Percentiles rank a stretch among this genome's conserved stretches.
Evolutionary conservation across 2,329 filamentous ascomycete genomes (phyloP).

Genomic region (Trichoderma sp.): DNA sequence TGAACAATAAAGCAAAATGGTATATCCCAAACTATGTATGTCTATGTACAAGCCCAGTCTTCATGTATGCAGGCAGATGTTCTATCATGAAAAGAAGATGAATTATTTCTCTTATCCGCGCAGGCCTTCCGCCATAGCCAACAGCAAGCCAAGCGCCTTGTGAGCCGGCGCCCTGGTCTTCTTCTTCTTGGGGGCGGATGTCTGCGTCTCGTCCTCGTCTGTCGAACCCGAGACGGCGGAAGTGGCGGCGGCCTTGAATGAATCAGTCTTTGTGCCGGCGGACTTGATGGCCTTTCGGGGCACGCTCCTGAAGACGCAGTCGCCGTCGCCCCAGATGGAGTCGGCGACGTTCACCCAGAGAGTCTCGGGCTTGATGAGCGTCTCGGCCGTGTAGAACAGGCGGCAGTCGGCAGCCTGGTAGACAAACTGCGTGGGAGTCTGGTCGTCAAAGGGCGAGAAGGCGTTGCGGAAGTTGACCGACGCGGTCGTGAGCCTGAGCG

Average conservation of each 20-base stretch:
- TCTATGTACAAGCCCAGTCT: slow-evolving; percentile 13
- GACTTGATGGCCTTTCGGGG: neutral
- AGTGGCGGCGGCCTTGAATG: neutral
- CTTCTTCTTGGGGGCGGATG: neutral
- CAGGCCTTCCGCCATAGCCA: slow-evolving; percentile 20
- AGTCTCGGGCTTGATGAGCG: slow-evolving; percentile 42
- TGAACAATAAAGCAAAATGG: slow-evolving; percentile 8
- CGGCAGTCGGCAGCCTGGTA: slow-evolving; percentile 60
- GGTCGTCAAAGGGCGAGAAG: slow-evolving; percentile 37
- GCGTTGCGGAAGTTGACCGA: slow-evolving; percentile 31
- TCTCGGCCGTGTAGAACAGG: slow-evolving; percentile 57
- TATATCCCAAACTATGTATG: slow-evolving; percentile 6
- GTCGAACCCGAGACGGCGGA: too few species aligned
- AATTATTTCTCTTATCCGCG: neutral
- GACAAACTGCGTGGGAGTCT: slow-evolving; percentile 58
- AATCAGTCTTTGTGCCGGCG: neutral
- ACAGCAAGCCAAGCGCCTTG: slow-evolving; percentile 19
- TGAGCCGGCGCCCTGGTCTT: slow-evolving; percentile 16
- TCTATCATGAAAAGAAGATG: neutral
- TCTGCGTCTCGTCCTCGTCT: neutral
- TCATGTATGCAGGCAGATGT: neutral
- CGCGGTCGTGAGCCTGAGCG: neutral
- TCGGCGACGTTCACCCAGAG: slow-evolving; percentile 47
- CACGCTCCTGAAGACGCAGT: slow-evolving; percentile 4
- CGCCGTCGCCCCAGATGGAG: slow-evolving; percentile 20